A percentile compares a stretch with the other conserved stretches of the same genome.
Evolutionary conservation across 1,139 yeast genomes (phyloP).

Genomic region (Debaryomyces singareniensis): DNA sequence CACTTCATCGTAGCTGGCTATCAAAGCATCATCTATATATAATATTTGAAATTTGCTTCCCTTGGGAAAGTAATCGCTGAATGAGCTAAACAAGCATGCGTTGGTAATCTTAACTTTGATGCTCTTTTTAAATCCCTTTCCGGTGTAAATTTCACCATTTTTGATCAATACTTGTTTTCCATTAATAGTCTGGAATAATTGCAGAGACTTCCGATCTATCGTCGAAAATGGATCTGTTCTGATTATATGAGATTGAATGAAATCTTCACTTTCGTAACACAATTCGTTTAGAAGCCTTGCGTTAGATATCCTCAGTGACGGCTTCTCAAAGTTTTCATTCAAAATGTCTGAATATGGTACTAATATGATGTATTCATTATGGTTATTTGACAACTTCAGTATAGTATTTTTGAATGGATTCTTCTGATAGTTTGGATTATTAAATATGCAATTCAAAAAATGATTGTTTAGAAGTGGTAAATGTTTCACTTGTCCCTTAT

Average conservation of each 20-base stretch:
- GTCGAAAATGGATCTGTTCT: conserved; percentile 28
- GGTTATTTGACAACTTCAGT: conserved; percentile 32
- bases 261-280: conserved; percentile 56
- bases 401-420: conserved; percentile 46
- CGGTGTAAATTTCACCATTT: conserved; percentile 49
- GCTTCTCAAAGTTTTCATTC: conserved; percentile 30
- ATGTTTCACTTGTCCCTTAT: conserved; percentile 10
- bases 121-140: conserved; percentile 51
- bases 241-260: conserved; percentile 65
- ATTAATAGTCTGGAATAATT: conserved; percentile 51
- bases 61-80: conserved; percentile 41
- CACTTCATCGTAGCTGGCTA: conserved; percentile 21
- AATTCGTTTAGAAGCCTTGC: conserved; percentile 43
- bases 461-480: conserved; percentile 53
- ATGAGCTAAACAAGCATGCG: conserved; percentile 38
- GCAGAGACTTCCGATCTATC: conserved; percentile 36
- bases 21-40: conserved; percentile 45
- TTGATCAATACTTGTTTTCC: conserved; percentile 54
- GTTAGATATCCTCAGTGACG: conserved; percentile 35
- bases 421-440: conserved; percentile 51
- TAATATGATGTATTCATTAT: conserved; percentile 47
- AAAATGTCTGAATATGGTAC: conserved; percentile 56
- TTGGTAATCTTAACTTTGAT: conserved; percentile 38
- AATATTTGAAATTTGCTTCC: conserved; percentile 48
- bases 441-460: conserved; percentile 59